Conservation (phyloP, 139 green algal species). For the Volvox africanus region DNA sequence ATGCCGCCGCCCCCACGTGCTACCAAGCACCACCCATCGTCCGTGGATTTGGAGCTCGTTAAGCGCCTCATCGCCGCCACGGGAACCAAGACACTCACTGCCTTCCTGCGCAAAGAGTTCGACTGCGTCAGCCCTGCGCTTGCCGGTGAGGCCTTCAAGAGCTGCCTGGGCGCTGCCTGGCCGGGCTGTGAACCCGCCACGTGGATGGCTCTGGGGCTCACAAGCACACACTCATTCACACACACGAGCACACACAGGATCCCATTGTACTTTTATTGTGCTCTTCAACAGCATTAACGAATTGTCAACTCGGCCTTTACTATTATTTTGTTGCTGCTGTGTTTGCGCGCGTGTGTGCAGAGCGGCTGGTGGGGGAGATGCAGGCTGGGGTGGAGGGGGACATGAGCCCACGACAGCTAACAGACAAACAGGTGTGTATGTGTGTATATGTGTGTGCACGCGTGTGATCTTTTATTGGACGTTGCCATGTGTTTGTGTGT, state of each 20-base stretch:
- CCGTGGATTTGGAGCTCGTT: constrained; percentile 94
- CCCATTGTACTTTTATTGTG: too few species aligned
- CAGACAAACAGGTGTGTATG: constrained; percentile 72
- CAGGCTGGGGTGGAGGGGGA: constrained; percentile 64
- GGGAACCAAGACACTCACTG: constrained; percentile 62
- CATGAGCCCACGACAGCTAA: constrained; percentile 73
- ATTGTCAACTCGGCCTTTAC: too few species aligned
- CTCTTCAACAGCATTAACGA: too few species aligned
- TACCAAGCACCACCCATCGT: constrained; percentile 89
- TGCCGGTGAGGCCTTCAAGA: constrained; percentile 52
- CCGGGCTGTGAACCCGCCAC: too few species aligned
- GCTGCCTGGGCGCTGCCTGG: neutral
- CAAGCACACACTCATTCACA: too few species aligned
- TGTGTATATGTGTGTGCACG: too few species aligned
- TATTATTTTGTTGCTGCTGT: neutral
- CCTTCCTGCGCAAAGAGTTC: constrained; percentile 91
- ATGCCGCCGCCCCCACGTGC: constrained; percentile 81
- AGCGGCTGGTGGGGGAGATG: constrained; percentile 86
- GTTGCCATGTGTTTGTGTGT: too few species aligned
- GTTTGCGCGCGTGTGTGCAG: constrained; percentile 25
- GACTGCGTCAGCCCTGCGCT: constrained; percentile 78
- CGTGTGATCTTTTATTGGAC: too few species aligned
- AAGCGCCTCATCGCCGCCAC: constrained; percentile 83
- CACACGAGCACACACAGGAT: too few species aligned
- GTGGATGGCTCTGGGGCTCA: too few species aligned